phyloP scores from a whole-genome alignment of 1,284 basidiomycete species.

The Schizophyllum amplum region DNA sequence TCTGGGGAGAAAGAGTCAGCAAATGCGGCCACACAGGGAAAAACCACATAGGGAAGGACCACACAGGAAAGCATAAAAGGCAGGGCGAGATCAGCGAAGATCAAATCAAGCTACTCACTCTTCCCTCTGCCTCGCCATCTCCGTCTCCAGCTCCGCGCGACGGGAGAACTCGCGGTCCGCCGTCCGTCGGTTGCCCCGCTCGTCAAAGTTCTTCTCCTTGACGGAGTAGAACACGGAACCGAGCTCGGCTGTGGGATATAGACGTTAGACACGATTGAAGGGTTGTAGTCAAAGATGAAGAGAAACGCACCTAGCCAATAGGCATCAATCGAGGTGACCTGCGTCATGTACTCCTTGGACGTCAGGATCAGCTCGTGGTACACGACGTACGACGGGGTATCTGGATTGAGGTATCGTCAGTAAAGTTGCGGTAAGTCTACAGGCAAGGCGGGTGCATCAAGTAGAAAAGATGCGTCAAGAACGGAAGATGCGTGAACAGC shows the following conservation, averaged over 20 bases:
- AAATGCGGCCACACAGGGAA: too few relatives aligned
- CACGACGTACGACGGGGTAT: conserved; percentile 93
- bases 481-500: too few relatives aligned
- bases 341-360: conserved; percentile 95
- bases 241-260: conserved; percentile 60
- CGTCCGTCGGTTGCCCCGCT: conserved; percentile 61
- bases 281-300: conserved; percentile 20
- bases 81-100: too few relatives aligned
- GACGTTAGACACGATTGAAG: conserved; percentile 37
- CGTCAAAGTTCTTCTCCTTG: conserved; percentile 92
- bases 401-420: conserved; percentile 39
- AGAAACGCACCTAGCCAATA: conserved; percentile 77
- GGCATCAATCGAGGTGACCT: conserved; percentile 91
- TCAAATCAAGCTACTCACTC: conserved; percentile 64
- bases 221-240: conserved; percentile 95
- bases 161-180: conserved; percentile 86
- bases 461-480: too few relatives aligned
- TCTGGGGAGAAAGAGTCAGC: conserved; percentile 29
- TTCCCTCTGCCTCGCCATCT: conserved; percentile 83
- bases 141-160: conserved; percentile 82
- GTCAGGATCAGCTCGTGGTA: conserved; percentile 96
- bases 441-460: too few relatives aligned
- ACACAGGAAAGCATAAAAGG: background rate
- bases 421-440: conserved; percentile 3
- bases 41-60: too few relatives aligned